A percentile compares a stretch with the other conserved stretches of the same genome.
Evolutionary conservation across 257 asterid genomes (phyloP).

Genomic region (Plantago elongata): DNA sequence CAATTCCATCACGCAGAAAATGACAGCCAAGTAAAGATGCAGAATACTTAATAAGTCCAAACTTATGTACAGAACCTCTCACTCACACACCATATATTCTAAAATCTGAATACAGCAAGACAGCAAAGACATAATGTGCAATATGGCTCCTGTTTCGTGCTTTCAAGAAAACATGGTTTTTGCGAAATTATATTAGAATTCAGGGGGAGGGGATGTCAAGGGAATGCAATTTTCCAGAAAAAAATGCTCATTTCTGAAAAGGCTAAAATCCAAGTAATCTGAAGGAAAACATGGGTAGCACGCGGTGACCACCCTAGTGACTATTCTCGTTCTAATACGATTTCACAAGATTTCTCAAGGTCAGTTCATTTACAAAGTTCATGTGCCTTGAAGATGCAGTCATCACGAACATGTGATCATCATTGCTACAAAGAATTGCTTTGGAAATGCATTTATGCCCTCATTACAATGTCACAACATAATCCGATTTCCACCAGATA

Average conservation of each 20-base stretch:
- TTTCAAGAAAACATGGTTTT: neutral
- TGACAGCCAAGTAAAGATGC: neutral
- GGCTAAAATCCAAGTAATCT: neutral
- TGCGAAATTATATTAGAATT: neutral
- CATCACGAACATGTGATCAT: conserved; percentile 5
- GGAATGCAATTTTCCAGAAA: neutral
- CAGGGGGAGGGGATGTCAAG: too few relatives aligned
- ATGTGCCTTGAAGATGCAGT: neutral
- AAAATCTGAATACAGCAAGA: neutral
- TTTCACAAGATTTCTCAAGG: conserved; percentile 9
- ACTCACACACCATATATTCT: neutral
- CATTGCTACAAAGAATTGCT: neutral
- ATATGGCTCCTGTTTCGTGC: too few relatives aligned
- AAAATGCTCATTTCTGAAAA: neutral
- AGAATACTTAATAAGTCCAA: neutral
- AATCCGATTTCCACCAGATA: neutral
- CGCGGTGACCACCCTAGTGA: neutral
- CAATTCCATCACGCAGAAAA: neutral
- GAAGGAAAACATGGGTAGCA: neutral
- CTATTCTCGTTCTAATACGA: neutral
- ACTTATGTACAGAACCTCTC: neutral
- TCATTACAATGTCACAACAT: neutral
- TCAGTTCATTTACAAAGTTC: neutral
- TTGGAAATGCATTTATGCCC: neutral
- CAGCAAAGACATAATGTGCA: neutral